These are phyloP conservation scores for Fusarium anguioides DNA, from an alignment of 2,329 filamentous ascomycete genomes.

Conservation along the genomic window DNA sequence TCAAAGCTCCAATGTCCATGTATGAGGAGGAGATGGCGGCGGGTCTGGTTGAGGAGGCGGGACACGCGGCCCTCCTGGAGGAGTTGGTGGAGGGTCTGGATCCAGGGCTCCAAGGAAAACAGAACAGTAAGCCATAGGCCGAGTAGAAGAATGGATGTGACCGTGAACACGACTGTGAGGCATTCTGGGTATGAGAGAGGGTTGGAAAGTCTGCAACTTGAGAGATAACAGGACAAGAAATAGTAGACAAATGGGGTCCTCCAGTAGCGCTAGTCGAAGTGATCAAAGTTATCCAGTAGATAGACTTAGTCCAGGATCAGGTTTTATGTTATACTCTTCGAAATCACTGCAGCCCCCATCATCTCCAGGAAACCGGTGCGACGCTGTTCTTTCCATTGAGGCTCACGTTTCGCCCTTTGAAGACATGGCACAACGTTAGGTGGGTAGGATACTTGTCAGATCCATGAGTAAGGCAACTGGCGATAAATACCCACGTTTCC, in stretches of 20 bases:
- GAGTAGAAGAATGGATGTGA: background rate
- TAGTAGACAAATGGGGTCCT: background rate
- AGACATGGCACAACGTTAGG: constrained; percentile 34
- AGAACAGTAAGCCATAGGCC: constrained; percentile 9
- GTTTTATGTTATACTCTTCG: constrained; percentile 38
- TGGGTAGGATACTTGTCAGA: constrained; percentile 16
- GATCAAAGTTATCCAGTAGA: background rate
- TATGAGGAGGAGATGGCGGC: constrained; percentile 46
- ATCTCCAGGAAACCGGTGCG: constrained; percentile 18
- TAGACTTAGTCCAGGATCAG: constrained; percentile 18
- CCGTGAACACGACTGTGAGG: background rate
- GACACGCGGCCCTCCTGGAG: constrained; percentile 45
- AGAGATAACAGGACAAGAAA: background rate
- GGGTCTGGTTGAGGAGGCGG: constrained; percentile 45
- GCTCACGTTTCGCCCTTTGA: constrained; percentile 32
- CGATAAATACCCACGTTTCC: constrained; percentile 30
- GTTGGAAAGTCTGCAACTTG: background rate
- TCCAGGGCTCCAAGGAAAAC: constrained; percentile 18
- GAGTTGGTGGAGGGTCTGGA: constrained; percentile 46
- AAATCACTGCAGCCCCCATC: constrained; percentile 11
- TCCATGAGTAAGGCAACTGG: constrained; percentile 6
- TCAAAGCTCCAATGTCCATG: constrained; percentile 3
- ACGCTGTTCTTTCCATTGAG: constrained; percentile 32
- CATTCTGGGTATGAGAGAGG: constrained; percentile 11
- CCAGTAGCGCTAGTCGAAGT: background rate